A percentile compares a stretch with the other conserved stretches of the same genome.
Conservation (phyloP, 306 rosid species). For the Lotus japonicus region DNA sequence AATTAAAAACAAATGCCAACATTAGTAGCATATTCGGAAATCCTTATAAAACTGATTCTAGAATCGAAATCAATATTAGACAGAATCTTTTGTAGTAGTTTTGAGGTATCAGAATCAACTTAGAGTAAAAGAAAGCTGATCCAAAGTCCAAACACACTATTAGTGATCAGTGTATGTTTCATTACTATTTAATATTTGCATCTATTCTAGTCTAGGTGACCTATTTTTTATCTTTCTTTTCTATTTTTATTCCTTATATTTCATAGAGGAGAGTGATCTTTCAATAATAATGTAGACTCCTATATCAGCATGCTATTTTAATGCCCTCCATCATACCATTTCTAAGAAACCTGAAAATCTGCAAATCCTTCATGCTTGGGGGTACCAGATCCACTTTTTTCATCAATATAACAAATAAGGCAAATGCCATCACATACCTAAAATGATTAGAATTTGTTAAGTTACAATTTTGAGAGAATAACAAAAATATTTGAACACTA, state of each 20-base stretch:
- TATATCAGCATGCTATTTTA: not conserved
- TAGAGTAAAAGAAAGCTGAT: no score
- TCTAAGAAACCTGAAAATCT: slow-evolving; percentile 70
- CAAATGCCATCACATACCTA: slow-evolving; percentile 74
- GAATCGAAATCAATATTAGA: not conserved
- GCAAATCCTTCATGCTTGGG: slow-evolving; percentile 71
- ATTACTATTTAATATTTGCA: not conserved
- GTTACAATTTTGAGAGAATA: not conserved
- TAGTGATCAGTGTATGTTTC: not conserved
- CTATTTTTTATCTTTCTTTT: no score
- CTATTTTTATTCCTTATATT: not conserved
- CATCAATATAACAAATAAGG: slow-evolving; percentile 50
- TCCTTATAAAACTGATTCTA: no score
- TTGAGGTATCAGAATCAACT: no score
- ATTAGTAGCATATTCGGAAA: not conserved
- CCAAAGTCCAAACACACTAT: no score
- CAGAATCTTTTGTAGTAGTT: no score
- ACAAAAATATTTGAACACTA: not conserved
- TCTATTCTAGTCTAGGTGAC: no score
- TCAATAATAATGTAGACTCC: not conserved
- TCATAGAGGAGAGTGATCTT: not conserved
- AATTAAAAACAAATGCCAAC: not conserved
- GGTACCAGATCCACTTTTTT: slow-evolving; percentile 65
- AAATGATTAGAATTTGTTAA: slow-evolving; percentile 10
- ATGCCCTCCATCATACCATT: slow-evolving; percentile 45